phyloP scores from a whole-genome alignment of 768 basidiomycete genomes.

The Leccinum variicolor region DNA sequence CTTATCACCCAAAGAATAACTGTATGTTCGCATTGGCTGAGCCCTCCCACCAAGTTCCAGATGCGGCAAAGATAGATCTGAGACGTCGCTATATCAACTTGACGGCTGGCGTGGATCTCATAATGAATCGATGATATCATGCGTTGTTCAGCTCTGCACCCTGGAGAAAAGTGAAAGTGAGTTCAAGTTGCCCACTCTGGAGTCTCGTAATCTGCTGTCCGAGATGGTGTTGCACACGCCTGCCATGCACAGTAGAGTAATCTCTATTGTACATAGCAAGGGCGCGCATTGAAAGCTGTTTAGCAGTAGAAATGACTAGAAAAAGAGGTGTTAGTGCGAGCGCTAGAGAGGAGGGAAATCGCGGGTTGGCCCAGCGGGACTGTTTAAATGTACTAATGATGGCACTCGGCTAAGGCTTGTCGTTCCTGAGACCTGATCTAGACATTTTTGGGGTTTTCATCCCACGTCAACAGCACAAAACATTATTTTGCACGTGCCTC shows the following conservation, averaged over 20 bases:
- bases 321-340: neutral
- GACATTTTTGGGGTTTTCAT: too few species aligned
- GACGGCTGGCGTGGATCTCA: neutral
- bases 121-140: too few species aligned
- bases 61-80: neutral
- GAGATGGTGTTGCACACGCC: constrained; percentile 21
- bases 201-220: neutral
- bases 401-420: neutral
- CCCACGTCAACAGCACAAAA: too few species aligned
- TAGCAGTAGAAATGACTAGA: constrained; percentile 12
- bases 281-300: constrained; percentile 17
- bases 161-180: neutral
- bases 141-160: neutral
- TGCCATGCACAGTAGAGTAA: constrained; percentile 24
- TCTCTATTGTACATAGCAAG: constrained; percentile 25
- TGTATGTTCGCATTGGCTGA: neutral
- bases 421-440: neutral
- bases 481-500: too few species aligned
- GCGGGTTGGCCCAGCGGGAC: neutral
- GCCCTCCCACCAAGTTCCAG: neutral
- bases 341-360: neutral
- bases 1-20: neutral
- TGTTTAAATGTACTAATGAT: neutral
- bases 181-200: neutral
- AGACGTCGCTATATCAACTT: constrained; percentile 8